phyloP scores from a whole-genome alignment of 441 rosid species.

The Populus hybrid region DNA sequence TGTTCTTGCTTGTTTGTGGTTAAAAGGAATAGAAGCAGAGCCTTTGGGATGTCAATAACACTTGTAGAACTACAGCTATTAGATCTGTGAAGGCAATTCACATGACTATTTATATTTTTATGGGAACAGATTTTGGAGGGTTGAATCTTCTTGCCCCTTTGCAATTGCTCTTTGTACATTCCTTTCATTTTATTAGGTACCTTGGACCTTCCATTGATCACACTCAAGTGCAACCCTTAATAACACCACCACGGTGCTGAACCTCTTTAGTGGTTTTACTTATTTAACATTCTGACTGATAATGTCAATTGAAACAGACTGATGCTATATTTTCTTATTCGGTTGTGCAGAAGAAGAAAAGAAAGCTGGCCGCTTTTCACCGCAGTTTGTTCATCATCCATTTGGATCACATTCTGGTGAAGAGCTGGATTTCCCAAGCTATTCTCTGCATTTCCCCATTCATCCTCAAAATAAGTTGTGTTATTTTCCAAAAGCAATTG shows the following conservation, averaged over 20 bases:
- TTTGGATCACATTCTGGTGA: constrained; percentile 5
- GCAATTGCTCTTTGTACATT: background rate
- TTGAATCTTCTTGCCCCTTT: too few species aligned
- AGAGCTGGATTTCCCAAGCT: constrained; percentile 10
- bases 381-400: constrained; percentile 9
- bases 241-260: background rate
- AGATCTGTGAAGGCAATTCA: too few species aligned
- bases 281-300: background rate
- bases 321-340: constrained; percentile 7
- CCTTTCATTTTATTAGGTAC: too few species aligned
- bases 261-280: background rate
- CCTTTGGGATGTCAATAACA: too few species aligned
- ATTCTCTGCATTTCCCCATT: constrained; percentile 4
- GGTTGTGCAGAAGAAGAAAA: constrained; percentile 28
- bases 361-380: constrained; percentile 16
- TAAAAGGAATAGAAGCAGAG: too few species aligned
- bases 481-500: constrained; percentile 11
- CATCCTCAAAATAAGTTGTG: constrained; percentile 2
- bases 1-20: too few species aligned
- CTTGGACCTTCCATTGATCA: background rate
- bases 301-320: background rate
- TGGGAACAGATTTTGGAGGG: too few species aligned
- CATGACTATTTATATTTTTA: too few species aligned
- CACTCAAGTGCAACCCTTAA: background rate
- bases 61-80: too few species aligned